Percentiles rank a stretch among this genome's conserved stretches.
These are phyloP conservation scores for Heliamphora exappendiculata DNA, from an alignment of 148 eudicot genomes.

Conservation along the genomic window DNA sequence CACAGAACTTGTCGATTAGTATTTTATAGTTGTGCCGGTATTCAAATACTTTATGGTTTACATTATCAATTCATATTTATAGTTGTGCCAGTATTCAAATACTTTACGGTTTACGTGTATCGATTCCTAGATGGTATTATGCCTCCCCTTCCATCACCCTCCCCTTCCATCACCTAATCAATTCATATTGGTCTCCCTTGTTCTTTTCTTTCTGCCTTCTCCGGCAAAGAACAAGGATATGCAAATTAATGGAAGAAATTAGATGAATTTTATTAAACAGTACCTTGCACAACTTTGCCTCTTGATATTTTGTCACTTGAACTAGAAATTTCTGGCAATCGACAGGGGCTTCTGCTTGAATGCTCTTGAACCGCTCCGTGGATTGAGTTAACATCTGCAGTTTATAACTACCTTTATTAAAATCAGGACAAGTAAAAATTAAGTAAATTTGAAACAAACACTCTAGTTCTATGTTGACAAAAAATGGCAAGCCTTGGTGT, in stretches of 20 bases:
- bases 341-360: conserved; percentile 34
- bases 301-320: conserved; percentile 42
- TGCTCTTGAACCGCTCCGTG: conserved; percentile 28
- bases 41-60: neutral
- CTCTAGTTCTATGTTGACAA: no score
- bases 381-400: conserved; percentile 46
- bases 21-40: neutral
- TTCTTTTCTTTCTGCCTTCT: neutral
- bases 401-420: neutral
- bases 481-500: no score
- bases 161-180: neutral
- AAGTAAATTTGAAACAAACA: neutral
- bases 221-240: neutral
- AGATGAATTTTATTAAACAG: neutral
- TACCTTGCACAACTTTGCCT: conserved; percentile 46
- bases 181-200: neutral
- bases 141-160: no score
- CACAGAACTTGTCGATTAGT: neutral
- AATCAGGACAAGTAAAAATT: neutral
- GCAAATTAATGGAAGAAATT: neutral
- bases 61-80: neutral
- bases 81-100: neutral
- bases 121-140: neutral
- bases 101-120: neutral
- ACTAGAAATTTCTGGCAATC: conserved; percentile 35